These are phyloP conservation scores for Ogataea hybrid DNA, from an alignment of 1,139 yeast genomes.

Conservation along the genomic window DNA sequence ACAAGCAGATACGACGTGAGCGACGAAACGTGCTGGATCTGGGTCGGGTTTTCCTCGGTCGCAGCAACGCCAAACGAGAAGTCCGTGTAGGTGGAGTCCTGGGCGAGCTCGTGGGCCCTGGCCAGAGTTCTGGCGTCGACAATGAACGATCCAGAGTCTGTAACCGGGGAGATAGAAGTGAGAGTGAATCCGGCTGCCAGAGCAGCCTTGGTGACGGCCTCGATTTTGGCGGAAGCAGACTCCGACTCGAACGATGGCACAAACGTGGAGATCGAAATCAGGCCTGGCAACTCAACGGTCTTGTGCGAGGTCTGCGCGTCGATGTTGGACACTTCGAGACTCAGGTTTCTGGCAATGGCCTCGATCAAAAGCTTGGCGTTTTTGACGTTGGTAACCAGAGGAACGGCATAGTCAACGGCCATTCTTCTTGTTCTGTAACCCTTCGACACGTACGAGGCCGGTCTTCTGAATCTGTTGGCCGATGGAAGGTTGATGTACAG, in stretches of 20 bases:
- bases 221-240: slow-evolving; percentile 50
- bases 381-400: slow-evolving; percentile 96
- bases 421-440: slow-evolving; percentile 99
- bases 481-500: slow-evolving; percentile 96
- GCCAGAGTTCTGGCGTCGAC: slow-evolving; percentile 63
- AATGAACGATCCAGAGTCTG: slow-evolving; percentile 60
- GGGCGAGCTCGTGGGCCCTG: slow-evolving; percentile 58
- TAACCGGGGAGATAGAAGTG: slow-evolving; percentile 75
- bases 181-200: slow-evolving; percentile 88
- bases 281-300: slow-evolving; percentile 81
- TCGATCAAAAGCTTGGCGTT: slow-evolving; percentile 95
- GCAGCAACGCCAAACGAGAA: slow-evolving; percentile 84
- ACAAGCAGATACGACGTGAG: slow-evolving; percentile 78
- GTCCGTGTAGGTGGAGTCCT: slow-evolving; percentile 71
- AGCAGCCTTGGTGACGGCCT: slow-evolving; percentile 65
- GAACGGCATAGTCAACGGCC: slow-evolving; percentile 99
- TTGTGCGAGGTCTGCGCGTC: slow-evolving; percentile 93
- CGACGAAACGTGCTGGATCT: slow-evolving; percentile 60
- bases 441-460: slow-evolving; percentile 95
- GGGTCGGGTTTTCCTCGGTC: slow-evolving; percentile 62
- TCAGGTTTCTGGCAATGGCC: slow-evolving; percentile 74
- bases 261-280: slow-evolving; percentile 78
- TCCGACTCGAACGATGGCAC: slow-evolving; percentile 64
- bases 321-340: slow-evolving; percentile 67
- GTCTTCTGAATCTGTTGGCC: slow-evolving; percentile 96